A percentile compares a stretch with the other conserved stretches of the same genome.
phyloP scores from a whole-genome alignment of 768 basidiomycete genomes.

The Tulasnella sp. region DNA sequence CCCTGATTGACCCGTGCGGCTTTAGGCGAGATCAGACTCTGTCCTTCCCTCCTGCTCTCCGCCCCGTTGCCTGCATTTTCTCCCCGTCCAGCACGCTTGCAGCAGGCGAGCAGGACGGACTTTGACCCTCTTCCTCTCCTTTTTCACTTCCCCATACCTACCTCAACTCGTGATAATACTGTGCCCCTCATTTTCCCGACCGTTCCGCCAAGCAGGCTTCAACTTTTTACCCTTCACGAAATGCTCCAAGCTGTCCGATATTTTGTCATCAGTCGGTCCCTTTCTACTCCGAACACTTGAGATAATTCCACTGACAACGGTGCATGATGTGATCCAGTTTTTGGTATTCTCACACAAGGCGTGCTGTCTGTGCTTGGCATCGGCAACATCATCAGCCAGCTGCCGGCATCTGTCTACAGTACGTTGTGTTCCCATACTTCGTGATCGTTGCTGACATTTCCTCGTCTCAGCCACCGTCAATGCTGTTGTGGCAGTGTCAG shows the following conservation, averaged over 20 bases:
- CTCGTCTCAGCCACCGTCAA: neutral
- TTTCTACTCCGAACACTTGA: neutral
- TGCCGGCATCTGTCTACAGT: neutral
- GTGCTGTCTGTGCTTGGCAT: neutral
- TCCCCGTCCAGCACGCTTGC: neutral
- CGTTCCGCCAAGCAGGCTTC: neutral
- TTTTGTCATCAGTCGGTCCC: neutral
- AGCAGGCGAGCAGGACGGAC: constrained; percentile 7
- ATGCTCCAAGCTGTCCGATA: neutral
- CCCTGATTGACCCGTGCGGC: neutral
- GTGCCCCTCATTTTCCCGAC: neutral
- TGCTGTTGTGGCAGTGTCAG: neutral
- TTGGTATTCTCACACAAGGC: neutral
- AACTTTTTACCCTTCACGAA: neutral
- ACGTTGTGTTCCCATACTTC: neutral
- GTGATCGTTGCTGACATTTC: neutral
- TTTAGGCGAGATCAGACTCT: neutral
- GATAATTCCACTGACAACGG: neutral
- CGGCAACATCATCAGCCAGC: neutral
- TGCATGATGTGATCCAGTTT: neutral
- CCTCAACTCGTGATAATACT: constrained; percentile 2
- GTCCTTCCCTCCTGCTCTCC: neutral
- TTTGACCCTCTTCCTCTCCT: neutral
- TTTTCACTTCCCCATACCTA: neutral
- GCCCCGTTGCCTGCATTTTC: neutral